Evolutionary conservation across 1,284 basidiomycete species (phyloP).

Genomic region (Irpex sp.): DNA sequence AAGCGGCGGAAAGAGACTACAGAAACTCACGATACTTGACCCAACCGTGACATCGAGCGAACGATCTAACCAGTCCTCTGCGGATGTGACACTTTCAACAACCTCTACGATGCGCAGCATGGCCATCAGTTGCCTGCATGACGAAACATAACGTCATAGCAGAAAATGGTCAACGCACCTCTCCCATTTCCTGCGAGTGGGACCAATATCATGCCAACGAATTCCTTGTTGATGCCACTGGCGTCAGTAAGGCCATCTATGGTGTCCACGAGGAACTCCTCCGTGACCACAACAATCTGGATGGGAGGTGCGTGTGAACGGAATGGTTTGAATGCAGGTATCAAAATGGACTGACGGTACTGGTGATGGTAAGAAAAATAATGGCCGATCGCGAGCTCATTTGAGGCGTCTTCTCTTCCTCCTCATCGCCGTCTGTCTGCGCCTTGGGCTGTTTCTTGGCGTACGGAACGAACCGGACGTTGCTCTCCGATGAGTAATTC

Average conservation of each 20-base stretch:
- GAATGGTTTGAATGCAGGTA: background rate
- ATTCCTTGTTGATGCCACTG: slow-evolving; percentile 66
- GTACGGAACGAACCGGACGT: slow-evolving; percentile 39
- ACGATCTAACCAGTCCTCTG: slow-evolving; percentile 65
- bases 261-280: slow-evolving; percentile 81
- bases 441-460: slow-evolving; percentile 2
- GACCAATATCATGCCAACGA: slow-evolving; percentile 83
- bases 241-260: slow-evolving; percentile 62
- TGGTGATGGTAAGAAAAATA: slow-evolving; percentile 53
- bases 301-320: background rate
- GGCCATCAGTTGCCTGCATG: background rate
- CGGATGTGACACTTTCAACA: slow-evolving; percentile 82
- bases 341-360: slow-evolving; percentile 48
- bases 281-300: slow-evolving; percentile 74
- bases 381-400: slow-evolving; percentile 54
- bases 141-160: background rate
- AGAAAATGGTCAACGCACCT: slow-evolving; percentile 39
- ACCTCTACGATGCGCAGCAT: slow-evolving; percentile 50
- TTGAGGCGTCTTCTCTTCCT: no score
- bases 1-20: slow-evolving; percentile 2
- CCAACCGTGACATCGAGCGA: slow-evolving; percentile 83
- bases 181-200: slow-evolving; percentile 88
- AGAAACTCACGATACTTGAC: slow-evolving; percentile 79
- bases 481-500: slow-evolving; percentile 23
- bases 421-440: slow-evolving; percentile 29